Evolutionary conservation across 106 monocot genomes (phyloP), one percentile per base, ranked within the genome.

Genomic region (Dioscorea dumetorum): DNA sequence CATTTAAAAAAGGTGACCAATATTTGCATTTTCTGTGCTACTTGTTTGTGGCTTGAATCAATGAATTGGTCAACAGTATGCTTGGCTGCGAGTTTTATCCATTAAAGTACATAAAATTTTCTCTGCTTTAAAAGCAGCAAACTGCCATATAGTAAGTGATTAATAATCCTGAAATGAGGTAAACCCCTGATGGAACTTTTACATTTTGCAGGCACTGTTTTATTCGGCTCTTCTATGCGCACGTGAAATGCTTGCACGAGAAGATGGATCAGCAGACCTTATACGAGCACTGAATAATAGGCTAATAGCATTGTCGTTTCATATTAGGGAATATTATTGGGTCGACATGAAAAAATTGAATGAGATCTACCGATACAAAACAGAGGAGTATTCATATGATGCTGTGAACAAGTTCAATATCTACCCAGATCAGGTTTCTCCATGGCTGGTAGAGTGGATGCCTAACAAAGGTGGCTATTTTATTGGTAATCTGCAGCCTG

Each of bases 401-500:
- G 99, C 99, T 24, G 85, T 90, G 22, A 99, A 99, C 79, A 99
- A 99, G 71, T 99, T 99, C 69, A 99, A 99, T 87, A 99, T 99
- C 61, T 99, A 99, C 62, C 99, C 99, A 51, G 93, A 99, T 60
- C 99, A 99, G 73, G 68, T 99, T 67, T 72, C 87, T 64, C 87
- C 99, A 22, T 99, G 99, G 99, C 82, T 99, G 58, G 90, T 99
- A 20, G 99, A 93, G 58, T 99, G 99, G 99, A 90, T 99, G 80
- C 87, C 99, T 48, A 66, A 77, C 63, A 99, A 83, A 64, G 99
- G 99, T 34, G 99, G 99, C 1, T 99, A 90, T 73, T 80, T 99
- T 16, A 99, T 99, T 56, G 93, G 99, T 65, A 99, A 99, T 69
- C 73, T 99, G 74, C 93, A 99, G 72, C 99, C 99, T 35, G 92